Base-by-base conservation (phyloP, 2,329 filamentous ascomycete species). In the Byssothecium circinans region DNA sequence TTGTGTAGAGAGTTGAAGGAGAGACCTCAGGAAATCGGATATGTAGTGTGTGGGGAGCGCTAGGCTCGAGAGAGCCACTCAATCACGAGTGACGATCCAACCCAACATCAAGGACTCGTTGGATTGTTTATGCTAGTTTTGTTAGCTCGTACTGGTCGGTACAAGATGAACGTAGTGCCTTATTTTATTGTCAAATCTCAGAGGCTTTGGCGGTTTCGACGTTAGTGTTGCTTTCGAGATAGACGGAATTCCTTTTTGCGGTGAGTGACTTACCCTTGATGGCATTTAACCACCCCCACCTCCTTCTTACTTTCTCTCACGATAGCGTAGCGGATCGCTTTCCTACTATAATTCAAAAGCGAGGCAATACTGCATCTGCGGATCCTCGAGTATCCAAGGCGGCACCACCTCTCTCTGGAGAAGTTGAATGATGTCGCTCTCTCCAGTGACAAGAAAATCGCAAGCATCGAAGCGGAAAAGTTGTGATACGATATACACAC, bases 331-430 rank as follows among this genome's bases (percentile, higher is more conserved):
- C 29, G 6, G 29, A 32, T 12, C 6, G 6, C 14, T 32, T 4
- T 32, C 5, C 6, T 5, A 32, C 29, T 7, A 32, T 14, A 32
- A 12, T 5, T 32, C 29, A 45, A 41, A 22, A 35, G 41, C 32
- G 46, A 36, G 46, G 46, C 10, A 35, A 49, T 29, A 36, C 46
- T 35, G 55, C 58, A 3, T 60, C 57, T 19, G 57, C 57, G 66
- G 64, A 10, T 52, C 57, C 6, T 66, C 65, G 1, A 69, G 61
- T 37, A 68, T 68, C 18, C 53, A 67, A 11, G 58, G 53, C 25
- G 67, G 67, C n/a, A 61, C 69, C 8, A 69, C 65, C 1, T 69
- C 20, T 54, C 60, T 19, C 22, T 69, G 37, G 50, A 62, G 19
- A 57, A 53, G 6, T 23, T 68, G 20, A 62, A 64, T 20, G 30